Percentiles rank a stretch among this genome's conserved stretches.
Evolutionary conservation across 2,329 filamentous ascomycete genomes (phyloP).

Genomic region (Gremmenia infestans): DNA sequence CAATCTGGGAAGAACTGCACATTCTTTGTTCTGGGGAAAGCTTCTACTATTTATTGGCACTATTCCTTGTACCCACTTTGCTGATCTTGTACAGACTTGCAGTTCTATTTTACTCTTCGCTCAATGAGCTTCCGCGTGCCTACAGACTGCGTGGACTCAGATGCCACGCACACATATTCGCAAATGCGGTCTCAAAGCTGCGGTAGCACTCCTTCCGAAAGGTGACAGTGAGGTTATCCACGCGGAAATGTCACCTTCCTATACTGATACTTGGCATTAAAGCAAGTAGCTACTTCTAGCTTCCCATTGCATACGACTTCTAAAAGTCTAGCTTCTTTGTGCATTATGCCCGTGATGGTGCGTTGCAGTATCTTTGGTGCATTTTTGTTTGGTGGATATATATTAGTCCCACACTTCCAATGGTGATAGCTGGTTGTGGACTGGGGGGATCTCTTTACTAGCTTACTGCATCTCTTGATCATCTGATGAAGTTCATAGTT

Average conservation of each 20-base stretch:
- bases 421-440: too few relatives aligned
- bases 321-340: neutral
- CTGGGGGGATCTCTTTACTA: too few relatives aligned
- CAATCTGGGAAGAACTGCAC: neutral
- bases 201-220: neutral
- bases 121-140: neutral
- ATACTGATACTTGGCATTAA: neutral
- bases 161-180: neutral
- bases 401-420: too few relatives aligned
- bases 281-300: too few relatives aligned
- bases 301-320: neutral
- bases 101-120: neutral
- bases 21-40: neutral
- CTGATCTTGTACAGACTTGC: neutral
- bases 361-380: too few relatives aligned
- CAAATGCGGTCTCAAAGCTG: neutral
- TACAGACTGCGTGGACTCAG: neutral
- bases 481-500: too few relatives aligned
- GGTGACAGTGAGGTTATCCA: neutral
- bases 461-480: too few relatives aligned
- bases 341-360: neutral
- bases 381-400: too few relatives aligned
- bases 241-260: neutral
- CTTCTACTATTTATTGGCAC: neutral
- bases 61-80: neutral